Conservation (phyloP, 202 grass and related monocot species). For the Carex arenaria region DNA sequence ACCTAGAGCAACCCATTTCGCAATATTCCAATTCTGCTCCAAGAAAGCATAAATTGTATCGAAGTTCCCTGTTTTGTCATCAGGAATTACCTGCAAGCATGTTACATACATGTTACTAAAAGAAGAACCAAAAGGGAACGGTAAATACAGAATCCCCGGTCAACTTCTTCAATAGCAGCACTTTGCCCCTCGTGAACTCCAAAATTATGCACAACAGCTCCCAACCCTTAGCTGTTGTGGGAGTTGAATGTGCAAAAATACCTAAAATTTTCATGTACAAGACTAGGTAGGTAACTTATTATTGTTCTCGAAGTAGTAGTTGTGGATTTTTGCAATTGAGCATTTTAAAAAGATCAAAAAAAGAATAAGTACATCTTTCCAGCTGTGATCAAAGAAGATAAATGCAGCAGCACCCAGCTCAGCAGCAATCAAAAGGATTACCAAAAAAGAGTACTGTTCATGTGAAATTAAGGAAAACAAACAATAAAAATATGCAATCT, state of each 20-base stretch:
- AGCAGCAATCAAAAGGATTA: conserved; percentile 71
- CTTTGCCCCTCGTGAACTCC: background rate
- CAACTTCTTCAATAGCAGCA: conserved; percentile 15
- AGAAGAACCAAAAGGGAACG: conserved; percentile 13
- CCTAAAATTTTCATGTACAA: background rate
- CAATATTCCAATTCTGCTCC: conserved; percentile 82
- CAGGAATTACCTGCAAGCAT: conserved; percentile 67
- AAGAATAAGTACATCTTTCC: conserved; percentile 85
- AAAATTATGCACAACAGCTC: background rate
- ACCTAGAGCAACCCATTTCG: conserved; percentile 83
- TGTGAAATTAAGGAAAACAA: conserved; percentile 59
- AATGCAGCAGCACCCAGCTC: conserved; percentile 82
- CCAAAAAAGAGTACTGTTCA: conserved; percentile 71
- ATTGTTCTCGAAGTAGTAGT: conserved; percentile 17
- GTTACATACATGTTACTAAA: background rate
- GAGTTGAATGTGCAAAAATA: background rate
- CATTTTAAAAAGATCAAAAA: background rate
- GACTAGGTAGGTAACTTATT: background rate
- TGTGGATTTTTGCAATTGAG: background rate
- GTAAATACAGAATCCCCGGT: background rate
- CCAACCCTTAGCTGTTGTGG: background rate
- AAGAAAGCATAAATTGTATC: conserved; percentile 77
- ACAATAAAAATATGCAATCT: background rate
- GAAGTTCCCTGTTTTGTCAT: conserved; percentile 77
- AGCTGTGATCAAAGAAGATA: conserved; percentile 94